These are phyloP conservation scores for Cyberlindnera sargentensis DNA, from an alignment of 805 yeast species.

Conservation along the genomic window DNA sequence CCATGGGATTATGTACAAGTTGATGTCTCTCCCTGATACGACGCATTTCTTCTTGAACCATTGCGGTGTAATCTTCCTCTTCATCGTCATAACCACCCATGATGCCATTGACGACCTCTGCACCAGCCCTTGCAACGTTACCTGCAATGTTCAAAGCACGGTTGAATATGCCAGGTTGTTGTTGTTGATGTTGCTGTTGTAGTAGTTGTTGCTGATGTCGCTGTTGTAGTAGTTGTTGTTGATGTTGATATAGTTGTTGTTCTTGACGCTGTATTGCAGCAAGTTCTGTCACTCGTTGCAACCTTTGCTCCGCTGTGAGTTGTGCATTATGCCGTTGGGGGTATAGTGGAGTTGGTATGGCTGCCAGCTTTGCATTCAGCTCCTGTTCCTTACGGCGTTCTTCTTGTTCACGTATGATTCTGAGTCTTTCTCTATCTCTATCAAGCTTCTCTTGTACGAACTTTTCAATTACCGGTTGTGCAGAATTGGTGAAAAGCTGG, in stretches of 20 bases:
- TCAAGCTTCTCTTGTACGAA: conserved; percentile 1
- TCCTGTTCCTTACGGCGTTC: not conserved
- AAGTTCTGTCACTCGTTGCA: not conserved
- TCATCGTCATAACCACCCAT: not conserved
- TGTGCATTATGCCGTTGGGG: too few species aligned
- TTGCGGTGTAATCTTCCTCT: not conserved
- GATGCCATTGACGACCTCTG: not conserved
- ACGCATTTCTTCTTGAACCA: not conserved
- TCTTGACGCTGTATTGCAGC: not conserved
- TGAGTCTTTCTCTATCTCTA: not conserved
- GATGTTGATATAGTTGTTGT: not conserved
- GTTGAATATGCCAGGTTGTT: not conserved
- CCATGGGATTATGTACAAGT: not conserved
- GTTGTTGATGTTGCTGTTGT: not conserved
- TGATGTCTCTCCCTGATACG: conserved; percentile 1
- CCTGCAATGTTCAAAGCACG: not conserved
- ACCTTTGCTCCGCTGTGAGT: too few species aligned
- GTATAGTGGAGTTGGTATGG: too few species aligned
- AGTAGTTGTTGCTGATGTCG: not conserved
- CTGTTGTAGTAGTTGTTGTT: not conserved
- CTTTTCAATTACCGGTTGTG: conserved; percentile 1
- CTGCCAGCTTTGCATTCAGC: not conserved
- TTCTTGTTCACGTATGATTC: too few species aligned
- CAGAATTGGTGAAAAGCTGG: conserved; percentile 2
- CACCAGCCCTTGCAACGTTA: not conserved